Percentiles rank a stretch among this genome's conserved stretches.
Conservation (phyloP, 306 rosid species). For the Alnus glutinosa region DNA sequence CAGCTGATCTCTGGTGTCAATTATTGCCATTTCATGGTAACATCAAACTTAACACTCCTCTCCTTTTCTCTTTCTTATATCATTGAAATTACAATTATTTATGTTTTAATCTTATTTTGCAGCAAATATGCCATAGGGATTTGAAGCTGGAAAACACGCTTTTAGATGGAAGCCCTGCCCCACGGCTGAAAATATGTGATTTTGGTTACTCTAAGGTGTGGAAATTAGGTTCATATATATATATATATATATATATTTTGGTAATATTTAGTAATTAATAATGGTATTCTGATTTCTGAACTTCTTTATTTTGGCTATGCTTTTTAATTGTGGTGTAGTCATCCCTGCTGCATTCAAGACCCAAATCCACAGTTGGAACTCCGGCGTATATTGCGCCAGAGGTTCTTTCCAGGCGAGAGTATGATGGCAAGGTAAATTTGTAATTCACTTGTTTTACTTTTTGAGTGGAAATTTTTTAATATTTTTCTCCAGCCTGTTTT, state of each 20-base stretch:
- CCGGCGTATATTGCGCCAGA: conserved; percentile 74
- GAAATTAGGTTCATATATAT: conserved; percentile 11
- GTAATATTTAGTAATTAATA: conserved; percentile 1
- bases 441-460: not conserved
- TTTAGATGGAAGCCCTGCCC: conserved; percentile 72
- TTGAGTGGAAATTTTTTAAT: not conserved
- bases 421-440: conserved; percentile 58
- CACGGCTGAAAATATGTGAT: conserved; percentile 68
- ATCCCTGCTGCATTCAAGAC: conserved; percentile 65
- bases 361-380: conserved; percentile 70
- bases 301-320: not conserved
- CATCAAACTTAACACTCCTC: not conserved
- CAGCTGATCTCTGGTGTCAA: conserved; percentile 71
- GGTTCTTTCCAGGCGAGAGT: conserved; percentile 63
- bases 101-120: conserved; percentile 18
- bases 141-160: conserved; percentile 65
- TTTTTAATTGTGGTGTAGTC: conserved; percentile 43
- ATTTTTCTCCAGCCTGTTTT: not conserved
- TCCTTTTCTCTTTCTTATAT: not conserved
- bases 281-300: not conserved
- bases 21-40: conserved; percentile 64
- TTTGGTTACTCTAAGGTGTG: conserved; percentile 68
- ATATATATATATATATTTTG: not conserved
- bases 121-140: conserved; percentile 73
- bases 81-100: not conserved